A percentile compares a stretch with the other conserved stretches of the same genome.
These are phyloP conservation scores for Mycena maculata DNA, from an alignment of 768 basidiomycete species.

Conservation along the genomic window DNA sequence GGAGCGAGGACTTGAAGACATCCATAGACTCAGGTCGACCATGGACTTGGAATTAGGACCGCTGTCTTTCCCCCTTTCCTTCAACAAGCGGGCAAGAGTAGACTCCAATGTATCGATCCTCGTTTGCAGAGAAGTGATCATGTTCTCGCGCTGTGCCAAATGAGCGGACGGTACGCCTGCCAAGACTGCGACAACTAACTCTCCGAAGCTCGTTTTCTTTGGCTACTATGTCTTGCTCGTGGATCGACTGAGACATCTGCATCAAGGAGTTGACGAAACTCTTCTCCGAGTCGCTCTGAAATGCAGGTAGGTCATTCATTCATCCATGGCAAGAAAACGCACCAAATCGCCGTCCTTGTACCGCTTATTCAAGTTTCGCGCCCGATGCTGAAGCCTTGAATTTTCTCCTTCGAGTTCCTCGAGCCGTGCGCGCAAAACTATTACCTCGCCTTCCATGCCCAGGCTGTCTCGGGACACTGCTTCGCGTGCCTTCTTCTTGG, in stretches of 20 bases:
- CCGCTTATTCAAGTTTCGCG: slow-evolving; percentile 48
- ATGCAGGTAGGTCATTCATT: slow-evolving; percentile 6
- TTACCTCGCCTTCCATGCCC: slow-evolving; percentile 19
- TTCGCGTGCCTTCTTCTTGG: slow-evolving; percentile 26
- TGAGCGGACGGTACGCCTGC: slow-evolving; percentile 13
- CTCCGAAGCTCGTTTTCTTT: slow-evolving; percentile 69
- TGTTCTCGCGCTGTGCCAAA: slow-evolving; percentile 57
- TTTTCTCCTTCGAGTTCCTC: slow-evolving; percentile 40
- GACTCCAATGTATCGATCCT: slow-evolving; percentile 60
- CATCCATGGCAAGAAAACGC: slow-evolving; percentile 22
- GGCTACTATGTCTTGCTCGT: slow-evolving; percentile 64
- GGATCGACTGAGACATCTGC: slow-evolving; percentile 55
- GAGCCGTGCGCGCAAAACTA: slow-evolving; percentile 33
- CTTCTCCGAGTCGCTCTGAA: slow-evolving; percentile 62
- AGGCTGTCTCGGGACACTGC: slow-evolving; percentile 24
- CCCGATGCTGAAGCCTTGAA: slow-evolving; percentile 38
- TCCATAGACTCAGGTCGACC: slow-evolving; percentile 53
- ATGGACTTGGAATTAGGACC: slow-evolving; percentile 47
- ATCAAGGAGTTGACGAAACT: slow-evolving; percentile 59
- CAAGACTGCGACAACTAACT: slow-evolving; percentile 45
- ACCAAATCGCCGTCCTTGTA: slow-evolving; percentile 63
- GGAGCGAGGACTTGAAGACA: slow-evolving; percentile 49
- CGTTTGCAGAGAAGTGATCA: slow-evolving; percentile 55
- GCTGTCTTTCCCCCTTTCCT: slow-evolving; percentile 47
- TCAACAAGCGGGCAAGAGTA: slow-evolving; percentile 57